A percentile compares a stretch with the other conserved stretches of the same genome.
Evolutionary conservation across 495 filamentous ascomycete genomes (phyloP).

Genomic region (Neurospora pannonica): DNA sequence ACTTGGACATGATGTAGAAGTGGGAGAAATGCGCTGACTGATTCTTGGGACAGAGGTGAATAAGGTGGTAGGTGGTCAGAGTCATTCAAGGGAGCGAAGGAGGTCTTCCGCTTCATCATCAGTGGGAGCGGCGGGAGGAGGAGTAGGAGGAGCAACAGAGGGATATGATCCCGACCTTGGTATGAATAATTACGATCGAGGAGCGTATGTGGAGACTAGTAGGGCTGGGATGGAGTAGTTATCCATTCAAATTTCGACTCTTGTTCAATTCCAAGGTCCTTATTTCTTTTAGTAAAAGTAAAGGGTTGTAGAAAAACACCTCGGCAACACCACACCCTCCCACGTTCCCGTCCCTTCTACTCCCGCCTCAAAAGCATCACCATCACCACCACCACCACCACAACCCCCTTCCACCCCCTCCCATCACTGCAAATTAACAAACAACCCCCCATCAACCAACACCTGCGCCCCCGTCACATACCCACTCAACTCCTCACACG

Average conservation of each 20-base stretch:
- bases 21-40: not conserved
- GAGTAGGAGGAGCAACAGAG: not conserved
- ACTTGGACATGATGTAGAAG: not conserved
- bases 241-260: no score
- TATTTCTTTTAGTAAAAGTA: no score
- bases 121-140: not conserved
- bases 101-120: not conserved
- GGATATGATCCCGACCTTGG: not conserved
- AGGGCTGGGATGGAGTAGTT: not conserved
- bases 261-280: no score
- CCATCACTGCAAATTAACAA: slow-evolving; percentile 47
- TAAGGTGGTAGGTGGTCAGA: not conserved
- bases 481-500: slow-evolving; percentile 63
- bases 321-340: no score
- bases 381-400: no score
- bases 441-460: slow-evolving; percentile 73
- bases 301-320: no score
- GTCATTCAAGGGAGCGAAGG: not conserved
- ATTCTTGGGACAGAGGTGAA: not conserved
- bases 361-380: no score
- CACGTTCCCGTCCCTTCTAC: no score
- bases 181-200: not conserved
- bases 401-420: no score
- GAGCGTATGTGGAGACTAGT: not conserved
- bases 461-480: slow-evolving; percentile 80